Evolutionary conservation across 176 grass and related monocot species (phyloP), one percentile per base, ranked within the genome.

Genomic region (Carex littledalei): DNA sequence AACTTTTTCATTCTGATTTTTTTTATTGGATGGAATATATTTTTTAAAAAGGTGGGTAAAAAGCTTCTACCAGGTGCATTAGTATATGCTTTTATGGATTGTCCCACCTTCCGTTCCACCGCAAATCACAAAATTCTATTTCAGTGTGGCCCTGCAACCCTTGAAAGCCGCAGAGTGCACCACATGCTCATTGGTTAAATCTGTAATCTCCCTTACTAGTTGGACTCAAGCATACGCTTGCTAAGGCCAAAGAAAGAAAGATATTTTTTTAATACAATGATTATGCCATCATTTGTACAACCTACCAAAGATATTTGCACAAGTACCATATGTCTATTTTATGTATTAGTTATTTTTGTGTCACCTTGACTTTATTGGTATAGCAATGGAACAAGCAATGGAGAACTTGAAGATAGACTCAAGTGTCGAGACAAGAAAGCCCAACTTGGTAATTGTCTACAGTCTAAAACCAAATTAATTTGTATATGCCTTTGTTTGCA

Each of bases 381-480:
- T 83, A 97, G 94, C 84, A 82, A 56, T 92, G 14, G 60, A 91
- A 90, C 89, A 87, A 87, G 84, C 87, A 85, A 83, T 92, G 61
- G 80, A 86, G 71, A 90, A 86, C 81, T 87, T 92, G 90, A 94
- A 89, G 84, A 91, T 94, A 88, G 84, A 94, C 85, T 67, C 87
- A 66, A 88, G 77, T 86, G 78, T 79, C 49, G 86, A 92, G 77
- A 70, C 84, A 89, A 91, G 72, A 78, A 87, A 70, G 63, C 64
- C 84, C 85, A 90, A 92, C 87, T 89, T 91, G 90, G 92, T 94
- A 88, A 81, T 84, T 82, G 86, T 90, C 86, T 70, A 5, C 24
- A 85, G 81, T 72, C 45, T 87, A 62, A 69, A 20, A 43, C 47
- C 18, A 65, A 47, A 55, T 63, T 79, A 64, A 67, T 57, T 75